phyloP scores from a whole-genome alignment of 2,329 filamentous ascomycete species.

The Coniochaeta pulveracea region DNA sequence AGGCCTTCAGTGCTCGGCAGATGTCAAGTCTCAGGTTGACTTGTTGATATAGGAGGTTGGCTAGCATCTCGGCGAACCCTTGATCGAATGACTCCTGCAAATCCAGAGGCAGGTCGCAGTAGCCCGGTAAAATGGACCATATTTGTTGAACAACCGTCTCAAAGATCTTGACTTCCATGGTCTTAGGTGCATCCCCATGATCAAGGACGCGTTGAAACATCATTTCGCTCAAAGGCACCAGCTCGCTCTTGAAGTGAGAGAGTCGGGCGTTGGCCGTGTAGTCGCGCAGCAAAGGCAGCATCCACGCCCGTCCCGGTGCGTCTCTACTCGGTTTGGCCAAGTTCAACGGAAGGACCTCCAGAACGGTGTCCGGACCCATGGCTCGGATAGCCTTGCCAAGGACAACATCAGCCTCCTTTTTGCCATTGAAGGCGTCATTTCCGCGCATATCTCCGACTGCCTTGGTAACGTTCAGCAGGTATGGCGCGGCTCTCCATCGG shows the following conservation, averaged over 20 bases:
- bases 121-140: constrained; percentile 88
- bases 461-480: constrained; percentile 64
- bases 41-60: constrained; percentile 88
- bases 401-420: constrained; percentile 88
- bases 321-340: constrained; percentile 65
- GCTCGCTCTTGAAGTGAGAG: constrained; percentile 71
- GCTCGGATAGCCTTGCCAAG: constrained; percentile 78
- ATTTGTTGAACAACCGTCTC: constrained; percentile 93
- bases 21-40: constrained; percentile 77
- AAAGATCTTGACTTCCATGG: constrained; percentile 94
- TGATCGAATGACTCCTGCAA: constrained; percentile 70
- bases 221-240: constrained; percentile 79
- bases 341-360: constrained; percentile 77
- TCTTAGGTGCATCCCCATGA: constrained; percentile 73
- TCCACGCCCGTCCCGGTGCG: constrained; percentile 82
- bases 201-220: constrained; percentile 86
- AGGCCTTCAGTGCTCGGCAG: constrained; percentile 72
- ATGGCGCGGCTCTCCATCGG: constrained; percentile 73
- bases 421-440: constrained; percentile 81
- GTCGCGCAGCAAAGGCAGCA: constrained; percentile 84
- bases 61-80: constrained; percentile 76
- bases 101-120: constrained; percentile 87
- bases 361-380: constrained; percentile 78
- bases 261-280: constrained; percentile 82
- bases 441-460: constrained; percentile 77